Percentiles rank a stretch among this genome's conserved stretches.
These are phyloP conservation scores for Yamadazyma ubonensis DNA, from an alignment of 805 yeast genomes.

Conservation along the genomic window DNA sequence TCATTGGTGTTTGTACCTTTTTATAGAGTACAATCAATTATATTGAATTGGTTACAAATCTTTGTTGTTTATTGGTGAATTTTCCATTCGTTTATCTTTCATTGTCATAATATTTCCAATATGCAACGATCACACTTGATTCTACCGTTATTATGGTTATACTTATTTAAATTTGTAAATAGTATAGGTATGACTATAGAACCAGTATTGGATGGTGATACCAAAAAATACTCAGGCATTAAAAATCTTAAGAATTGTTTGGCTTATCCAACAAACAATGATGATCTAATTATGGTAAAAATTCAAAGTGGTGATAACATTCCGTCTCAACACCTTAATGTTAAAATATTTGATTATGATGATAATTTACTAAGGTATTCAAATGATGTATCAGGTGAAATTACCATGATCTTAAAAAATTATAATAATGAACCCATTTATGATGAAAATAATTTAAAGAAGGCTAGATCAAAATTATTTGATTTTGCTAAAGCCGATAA, in stretches of 20 bases:
- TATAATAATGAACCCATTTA: conserved; percentile 26
- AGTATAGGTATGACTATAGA: conserved; percentile 37
- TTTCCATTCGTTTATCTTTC: background rate
- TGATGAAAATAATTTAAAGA: conserved; percentile 7
- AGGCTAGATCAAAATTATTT: conserved; percentile 11
- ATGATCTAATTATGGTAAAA: conserved; percentile 37
- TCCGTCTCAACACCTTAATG: conserved; percentile 34
- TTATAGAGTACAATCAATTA: background rate
- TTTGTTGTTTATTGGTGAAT: background rate
- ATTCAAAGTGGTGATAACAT: conserved; percentile 30
- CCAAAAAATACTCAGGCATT: conserved; percentile 27
- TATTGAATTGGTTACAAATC: background rate
- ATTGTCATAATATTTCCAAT: background rate
- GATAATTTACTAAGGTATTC: conserved; percentile 34
- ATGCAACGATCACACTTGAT: conserved; percentile 5
- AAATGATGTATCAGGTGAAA: conserved; percentile 29
- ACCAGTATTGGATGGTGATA: conserved; percentile 33
- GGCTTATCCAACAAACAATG: conserved; percentile 33
- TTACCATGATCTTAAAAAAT: conserved; percentile 36
- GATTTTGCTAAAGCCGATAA: conserved; percentile 5
- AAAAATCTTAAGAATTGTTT: conserved; percentile 35
- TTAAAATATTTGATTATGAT: conserved; percentile 38
- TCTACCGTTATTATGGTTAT: conserved; percentile 4
- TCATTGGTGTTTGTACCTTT: background rate
- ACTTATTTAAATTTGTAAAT: conserved; percentile 7